Evolutionary conservation across 2,329 filamentous ascomycete genomes (phyloP), one percentile per base, ranked within the genome.

Genomic region (Trichoderma aggressivum): DNA sequence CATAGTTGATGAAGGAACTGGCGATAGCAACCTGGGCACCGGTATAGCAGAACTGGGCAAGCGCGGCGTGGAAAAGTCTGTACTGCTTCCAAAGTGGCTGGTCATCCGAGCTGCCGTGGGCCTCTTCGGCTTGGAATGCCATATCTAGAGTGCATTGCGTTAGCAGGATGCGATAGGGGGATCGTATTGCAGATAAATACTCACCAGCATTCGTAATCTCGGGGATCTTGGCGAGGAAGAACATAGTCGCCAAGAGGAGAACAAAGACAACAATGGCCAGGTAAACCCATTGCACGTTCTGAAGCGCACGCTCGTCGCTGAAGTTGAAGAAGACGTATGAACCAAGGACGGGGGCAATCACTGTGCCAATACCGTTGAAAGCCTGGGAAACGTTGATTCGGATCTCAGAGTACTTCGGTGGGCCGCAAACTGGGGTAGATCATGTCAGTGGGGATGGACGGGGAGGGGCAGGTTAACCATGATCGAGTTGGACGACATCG

Each of bases 1-100:
- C 86, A 77, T 92, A 92, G 81, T 93, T 93, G 83, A 93, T 92
- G 80, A 93, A 93, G 80, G 92, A 92, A 60, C 80, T 81, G 1
- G 89, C 89, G 70, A 91, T 88, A 70, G 86, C 88, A 39, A 91
- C 84, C 78, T 94, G 92, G 0, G 91, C 89, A 61, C 92, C 92
- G 0, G 84, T 91, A 79, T 95, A 96, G 78, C 90, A 92, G 80
- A 94, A 94, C 75, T 95, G 92, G 0, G 91, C 90, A 75, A 90
- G 87, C 0, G 91, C 88, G 14, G 91, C 92, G 76, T 93, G 91
- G 84, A 94, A 94, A 3, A 94, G 84, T 28, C 89, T 88, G 79
- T 91, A 94, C 75, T 93, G 91, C 80, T 92, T 91, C 75, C 84
- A 82, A 74, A 93, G 87, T 0, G 91, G 89, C 77, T 88, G 86